Percentiles rank a stretch among this genome's conserved stretches.
These are phyloP conservation scores for Fonsecaea erecta DNA, from an alignment of 2,329 filamentous ascomycete species.

Conservation along the genomic window DNA sequence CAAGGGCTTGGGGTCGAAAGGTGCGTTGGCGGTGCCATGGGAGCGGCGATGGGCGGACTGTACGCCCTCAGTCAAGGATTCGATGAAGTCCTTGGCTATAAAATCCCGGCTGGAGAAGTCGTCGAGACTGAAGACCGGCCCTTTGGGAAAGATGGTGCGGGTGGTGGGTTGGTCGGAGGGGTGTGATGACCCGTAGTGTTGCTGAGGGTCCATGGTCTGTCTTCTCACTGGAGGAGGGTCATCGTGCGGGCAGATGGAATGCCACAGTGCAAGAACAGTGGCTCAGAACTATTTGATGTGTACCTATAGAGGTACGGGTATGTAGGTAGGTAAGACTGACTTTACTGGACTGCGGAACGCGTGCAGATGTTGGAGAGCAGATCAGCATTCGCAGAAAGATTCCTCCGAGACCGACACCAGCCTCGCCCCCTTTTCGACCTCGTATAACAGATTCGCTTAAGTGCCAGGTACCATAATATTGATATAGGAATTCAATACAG, in stretches of 20 bases:
- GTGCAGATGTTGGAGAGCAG: not conserved
- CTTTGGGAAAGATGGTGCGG: conserved; percentile 74
- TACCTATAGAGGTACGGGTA: too few species aligned
- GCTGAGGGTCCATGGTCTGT: conserved; percentile 28
- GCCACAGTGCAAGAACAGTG: not conserved
- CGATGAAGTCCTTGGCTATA: conserved; percentile 97
- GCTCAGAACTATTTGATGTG: not conserved
- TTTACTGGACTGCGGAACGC: not conserved
- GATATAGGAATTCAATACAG: not conserved
- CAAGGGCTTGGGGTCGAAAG: conserved; percentile 94
- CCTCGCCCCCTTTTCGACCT: not conserved
- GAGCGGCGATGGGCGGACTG: conserved; percentile 81
- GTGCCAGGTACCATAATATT: not conserved
- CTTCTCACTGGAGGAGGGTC: conserved; percentile 1
- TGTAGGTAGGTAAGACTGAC: not conserved
- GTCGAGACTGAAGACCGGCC: conserved; percentile 82
- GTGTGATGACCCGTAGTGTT: conserved; percentile 20
- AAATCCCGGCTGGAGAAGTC: conserved; percentile 91
- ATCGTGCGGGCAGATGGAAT: not conserved
- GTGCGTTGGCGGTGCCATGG: conserved; percentile 43
- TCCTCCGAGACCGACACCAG: conserved; percentile 13
- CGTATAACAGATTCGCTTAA: not conserved
- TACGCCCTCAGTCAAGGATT: conserved; percentile 84
- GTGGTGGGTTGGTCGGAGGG: conserved; percentile 43
- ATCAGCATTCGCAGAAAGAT: conserved; percentile 9